Conservation (phyloP, 805 yeast genomes). For the Cyberlindnera samutprakarnensis region DNA sequence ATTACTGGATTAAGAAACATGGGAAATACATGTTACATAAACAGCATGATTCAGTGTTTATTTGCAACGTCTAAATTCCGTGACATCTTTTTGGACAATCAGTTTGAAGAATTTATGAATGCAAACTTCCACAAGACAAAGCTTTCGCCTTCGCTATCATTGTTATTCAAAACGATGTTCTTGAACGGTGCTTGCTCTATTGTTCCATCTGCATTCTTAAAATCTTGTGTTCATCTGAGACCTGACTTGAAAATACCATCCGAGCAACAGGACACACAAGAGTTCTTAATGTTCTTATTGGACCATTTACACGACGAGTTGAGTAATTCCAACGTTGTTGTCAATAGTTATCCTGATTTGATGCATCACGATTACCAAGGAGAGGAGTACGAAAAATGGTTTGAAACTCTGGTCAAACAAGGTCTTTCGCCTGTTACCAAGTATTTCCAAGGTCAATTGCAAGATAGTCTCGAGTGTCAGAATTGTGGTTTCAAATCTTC, state of each 20-base stretch:
- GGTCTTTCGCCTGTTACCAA: constrained; percentile 64
- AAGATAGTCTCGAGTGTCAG: constrained; percentile 54
- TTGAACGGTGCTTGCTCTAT: constrained; percentile 53
- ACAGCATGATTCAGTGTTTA: constrained; percentile 64
- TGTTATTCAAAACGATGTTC: constrained; percentile 50
- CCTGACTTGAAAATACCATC: constrained; percentile 65
- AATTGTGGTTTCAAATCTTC: constrained; percentile 55
- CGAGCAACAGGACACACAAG: constrained; percentile 81
- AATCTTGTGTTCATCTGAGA: constrained; percentile 41
- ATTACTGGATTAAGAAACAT: constrained; percentile 59
- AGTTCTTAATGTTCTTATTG: constrained; percentile 56
- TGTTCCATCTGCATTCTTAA: constrained; percentile 57
- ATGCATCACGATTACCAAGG: constrained; percentile 28
- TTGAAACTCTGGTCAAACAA: constrained; percentile 42
- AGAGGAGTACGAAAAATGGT: constrained; percentile 58
- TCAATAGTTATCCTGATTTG: constrained; percentile 30
- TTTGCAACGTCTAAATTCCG: constrained; percentile 48
- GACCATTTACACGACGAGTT: constrained; percentile 68
- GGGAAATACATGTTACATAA: constrained; percentile 73
- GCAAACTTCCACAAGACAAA: constrained; percentile 21
- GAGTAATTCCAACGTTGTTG: constrained; percentile 30
- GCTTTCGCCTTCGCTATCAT: constrained; percentile 39
- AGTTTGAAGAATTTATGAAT: constrained; percentile 36
- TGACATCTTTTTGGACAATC: constrained; percentile 37
- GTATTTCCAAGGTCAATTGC: constrained; percentile 67